Conservation (phyloP, 805 yeast species). For the Hanseniaspora meyeri region DNA sequence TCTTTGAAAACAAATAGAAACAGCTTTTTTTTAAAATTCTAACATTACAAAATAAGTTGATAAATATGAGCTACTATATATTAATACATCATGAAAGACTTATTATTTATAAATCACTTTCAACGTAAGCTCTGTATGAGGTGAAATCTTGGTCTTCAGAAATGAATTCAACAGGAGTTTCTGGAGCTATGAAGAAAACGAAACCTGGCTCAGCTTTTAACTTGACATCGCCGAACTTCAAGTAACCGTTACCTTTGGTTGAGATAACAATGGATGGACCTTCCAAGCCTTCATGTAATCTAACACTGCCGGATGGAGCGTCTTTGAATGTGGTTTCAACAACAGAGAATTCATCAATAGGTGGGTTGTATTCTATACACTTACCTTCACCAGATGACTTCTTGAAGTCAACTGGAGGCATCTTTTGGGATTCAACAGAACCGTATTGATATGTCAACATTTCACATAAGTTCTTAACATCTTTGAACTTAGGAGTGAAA, state of each 20-base stretch:
- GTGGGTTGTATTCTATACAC: constrained; percentile 75
- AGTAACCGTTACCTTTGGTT: constrained; percentile 66
- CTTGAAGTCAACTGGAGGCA: constrained; percentile 42
- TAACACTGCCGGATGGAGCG: constrained; percentile 34
- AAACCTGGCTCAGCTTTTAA: constrained; percentile 54
- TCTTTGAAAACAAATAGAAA: no score
- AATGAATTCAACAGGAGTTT: constrained; percentile 47
- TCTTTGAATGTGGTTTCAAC: constrained; percentile 58
- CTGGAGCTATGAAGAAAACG: constrained; percentile 78
- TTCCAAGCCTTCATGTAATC: constrained; percentile 46
- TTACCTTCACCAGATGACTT: constrained; percentile 58
- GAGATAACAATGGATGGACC: constrained; percentile 85
- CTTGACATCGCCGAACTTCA: constrained; percentile 33
- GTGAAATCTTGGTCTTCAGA: constrained; percentile 48
- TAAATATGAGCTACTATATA: background rate
- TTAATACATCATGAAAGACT: background rate
- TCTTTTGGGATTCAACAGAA: constrained; percentile 85
- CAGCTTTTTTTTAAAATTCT: background rate
- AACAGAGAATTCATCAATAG: constrained; percentile 93
- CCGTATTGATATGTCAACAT: constrained; percentile 86
- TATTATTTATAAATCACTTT: constrained; percentile 32
- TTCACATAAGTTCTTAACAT: constrained; percentile 74
- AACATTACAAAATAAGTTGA: background rate
- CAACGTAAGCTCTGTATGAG: constrained; percentile 83
- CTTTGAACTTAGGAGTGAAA: constrained; percentile 98